Conservation (phyloP, 139 green algal species). For the Chlamydomonas sp. region DNA sequence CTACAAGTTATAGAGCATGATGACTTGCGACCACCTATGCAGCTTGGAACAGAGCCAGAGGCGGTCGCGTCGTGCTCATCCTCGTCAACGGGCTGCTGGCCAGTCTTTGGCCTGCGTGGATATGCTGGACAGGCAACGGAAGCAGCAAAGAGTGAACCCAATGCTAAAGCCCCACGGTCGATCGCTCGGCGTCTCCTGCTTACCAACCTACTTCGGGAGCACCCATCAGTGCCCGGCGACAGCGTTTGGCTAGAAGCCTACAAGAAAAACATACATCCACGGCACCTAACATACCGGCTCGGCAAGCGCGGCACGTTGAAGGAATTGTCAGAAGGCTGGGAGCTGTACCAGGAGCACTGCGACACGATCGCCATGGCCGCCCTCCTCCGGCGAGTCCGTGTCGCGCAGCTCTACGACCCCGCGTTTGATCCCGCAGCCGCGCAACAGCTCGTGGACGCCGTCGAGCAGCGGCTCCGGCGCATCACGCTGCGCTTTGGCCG, state of each 20-base stretch:
- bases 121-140: no score
- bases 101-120: no score
- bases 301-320: conserved; percentile 7
- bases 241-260: conserved; percentile 14
- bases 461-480: conserved; percentile 9
- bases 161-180: no score
- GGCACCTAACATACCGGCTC: conserved; percentile 16
- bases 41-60: no score
- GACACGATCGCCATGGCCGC: conserved; percentile 33
- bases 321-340: conserved; percentile 12
- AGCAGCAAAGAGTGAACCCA: no score
- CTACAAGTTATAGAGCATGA: no score
- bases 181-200: no score
- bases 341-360: conserved; percentile 18
- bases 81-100: no score
- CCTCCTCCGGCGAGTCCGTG: conserved; percentile 13
- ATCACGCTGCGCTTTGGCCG: conserved; percentile 10
- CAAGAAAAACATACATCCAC: background rate
- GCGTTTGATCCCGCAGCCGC: background rate
- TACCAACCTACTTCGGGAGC: no score
- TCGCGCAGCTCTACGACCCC: conserved; percentile 12
- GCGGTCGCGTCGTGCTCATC: no score
- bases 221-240: background rate
- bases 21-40: no score
- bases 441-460: background rate